Percentiles rank a stretch among this genome's conserved stretches.
phyloP scores from a whole-genome alignment of 2,329 filamentous ascomycete species.

The Colletotrichum orchidophilum region DNA sequence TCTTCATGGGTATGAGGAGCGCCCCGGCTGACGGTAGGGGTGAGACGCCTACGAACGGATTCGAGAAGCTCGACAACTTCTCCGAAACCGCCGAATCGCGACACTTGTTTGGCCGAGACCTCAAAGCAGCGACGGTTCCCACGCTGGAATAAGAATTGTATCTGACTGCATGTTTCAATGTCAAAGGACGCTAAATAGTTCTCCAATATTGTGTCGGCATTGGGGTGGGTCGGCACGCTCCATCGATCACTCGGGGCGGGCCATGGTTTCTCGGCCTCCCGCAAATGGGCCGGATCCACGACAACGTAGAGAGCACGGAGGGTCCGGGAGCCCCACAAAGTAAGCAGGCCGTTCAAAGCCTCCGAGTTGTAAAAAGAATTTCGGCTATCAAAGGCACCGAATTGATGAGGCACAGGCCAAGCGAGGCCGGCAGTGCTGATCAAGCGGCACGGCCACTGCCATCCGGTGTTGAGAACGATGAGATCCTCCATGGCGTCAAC shows the following conservation, averaged over 20 bases:
- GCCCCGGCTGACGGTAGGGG: neutral
- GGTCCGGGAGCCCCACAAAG: neutral
- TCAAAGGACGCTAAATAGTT: neutral
- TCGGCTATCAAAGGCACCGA: neutral
- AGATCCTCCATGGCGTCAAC: conserved; percentile 1
- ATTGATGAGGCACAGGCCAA: neutral
- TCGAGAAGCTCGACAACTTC: conserved; percentile 11
- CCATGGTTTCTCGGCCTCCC: neutral
- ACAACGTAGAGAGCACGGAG: neutral
- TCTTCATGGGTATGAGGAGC: neutral
- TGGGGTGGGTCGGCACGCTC: neutral
- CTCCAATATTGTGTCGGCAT: neutral
- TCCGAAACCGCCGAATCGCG: neutral
- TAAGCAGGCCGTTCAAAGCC: neutral
- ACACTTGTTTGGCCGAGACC: conserved; percentile 1
- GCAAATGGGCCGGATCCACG: conserved; percentile 7
- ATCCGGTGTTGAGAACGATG: neutral
- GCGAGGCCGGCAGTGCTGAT: conserved; percentile 6
- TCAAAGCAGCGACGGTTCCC: neutral
- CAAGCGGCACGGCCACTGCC: conserved; percentile 12
- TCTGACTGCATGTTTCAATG: neutral
- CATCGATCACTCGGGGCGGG: neutral
- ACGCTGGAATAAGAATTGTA: neutral
- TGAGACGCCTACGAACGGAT: neutral
- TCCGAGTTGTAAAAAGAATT: neutral